These are phyloP conservation scores for Abelmoschus esculentus DNA, from an alignment of 345 rosid genomes.

Conservation along the genomic window DNA sequence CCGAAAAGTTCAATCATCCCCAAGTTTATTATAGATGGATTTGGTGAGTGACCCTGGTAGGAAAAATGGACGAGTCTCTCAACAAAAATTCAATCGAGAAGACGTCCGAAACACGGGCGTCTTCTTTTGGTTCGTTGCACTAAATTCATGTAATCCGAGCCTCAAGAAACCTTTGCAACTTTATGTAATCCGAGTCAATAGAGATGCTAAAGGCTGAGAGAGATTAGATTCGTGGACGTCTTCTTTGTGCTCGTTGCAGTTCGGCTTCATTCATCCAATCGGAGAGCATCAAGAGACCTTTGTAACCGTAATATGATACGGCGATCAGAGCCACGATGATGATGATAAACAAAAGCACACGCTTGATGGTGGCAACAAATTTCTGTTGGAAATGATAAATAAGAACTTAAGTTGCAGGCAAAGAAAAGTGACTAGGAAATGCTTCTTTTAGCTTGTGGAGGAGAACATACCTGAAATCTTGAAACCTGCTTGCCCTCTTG, in stretches of 20 bases:
- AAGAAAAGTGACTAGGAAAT: background rate
- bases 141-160: slow-evolving; percentile 33
- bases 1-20: no score
- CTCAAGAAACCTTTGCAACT: no score
- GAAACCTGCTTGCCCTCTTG: slow-evolving; percentile 45
- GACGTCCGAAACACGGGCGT: no score
- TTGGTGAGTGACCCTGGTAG: no score
- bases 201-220: slow-evolving; percentile 4
- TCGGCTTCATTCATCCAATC: slow-evolving; percentile 42
- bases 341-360: slow-evolving; percentile 36
- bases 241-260: background rate
- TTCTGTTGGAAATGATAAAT: slow-evolving; percentile 40
- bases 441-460: background rate
- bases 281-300: slow-evolving; percentile 61
- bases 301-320: slow-evolving; percentile 59
- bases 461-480: slow-evolving; percentile 46
- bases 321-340: slow-evolving; percentile 27
- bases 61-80: no score
- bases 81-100: no score
- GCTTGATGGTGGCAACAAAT: slow-evolving; percentile 30
- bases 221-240: slow-evolving; percentile 25
- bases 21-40: no score
- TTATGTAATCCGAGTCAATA: slow-evolving; percentile 12
- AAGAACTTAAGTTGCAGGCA: background rate
- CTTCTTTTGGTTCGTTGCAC: no score